These are phyloP conservation scores for Pseudocercospora vitis DNA, from an alignment of 2,329 filamentous ascomycete species.

Conservation along the genomic window DNA sequence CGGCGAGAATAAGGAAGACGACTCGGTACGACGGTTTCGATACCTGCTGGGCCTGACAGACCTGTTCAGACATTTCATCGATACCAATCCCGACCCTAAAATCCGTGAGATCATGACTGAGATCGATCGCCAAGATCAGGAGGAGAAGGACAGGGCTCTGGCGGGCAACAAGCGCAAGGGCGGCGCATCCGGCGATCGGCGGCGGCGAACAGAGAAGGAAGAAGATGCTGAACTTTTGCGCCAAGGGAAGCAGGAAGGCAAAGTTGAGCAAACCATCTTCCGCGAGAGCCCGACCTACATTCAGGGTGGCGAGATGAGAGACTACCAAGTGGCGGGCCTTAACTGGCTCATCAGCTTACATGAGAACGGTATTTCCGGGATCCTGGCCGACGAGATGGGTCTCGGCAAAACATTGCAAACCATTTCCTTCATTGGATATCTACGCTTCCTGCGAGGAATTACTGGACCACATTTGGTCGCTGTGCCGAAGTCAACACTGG, in stretches of 20 bases:
- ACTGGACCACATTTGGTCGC: slow-evolving; percentile 86
- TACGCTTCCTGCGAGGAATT: slow-evolving; percentile 86
- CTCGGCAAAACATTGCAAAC: slow-evolving; percentile 97
- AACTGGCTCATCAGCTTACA: slow-evolving; percentile 98
- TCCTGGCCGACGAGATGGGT: slow-evolving; percentile 97
- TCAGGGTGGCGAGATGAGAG: slow-evolving; percentile 80
- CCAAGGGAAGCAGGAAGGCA: slow-evolving; percentile 84
- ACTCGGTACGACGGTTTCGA: slow-evolving; percentile 88
- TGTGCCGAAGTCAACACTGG: slow-evolving; percentile 94
- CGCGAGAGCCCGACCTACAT: slow-evolving; percentile 91
- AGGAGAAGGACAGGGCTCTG: slow-evolving; percentile 61
- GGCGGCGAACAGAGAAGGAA: slow-evolving; percentile 90
- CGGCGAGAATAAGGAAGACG: slow-evolving; percentile 95
- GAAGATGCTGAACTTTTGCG: slow-evolving; percentile 86
- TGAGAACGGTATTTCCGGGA: slow-evolving; percentile 98
- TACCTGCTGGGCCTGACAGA: slow-evolving; percentile 95
- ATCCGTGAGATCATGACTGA: slow-evolving; percentile 92
- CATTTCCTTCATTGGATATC: slow-evolving; percentile 92
- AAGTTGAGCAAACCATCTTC: slow-evolving; percentile 79
- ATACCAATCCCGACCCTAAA: slow-evolving; percentile 91
- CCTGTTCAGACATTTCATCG: slow-evolving; percentile 97
- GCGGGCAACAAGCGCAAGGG: slow-evolving; percentile 78
- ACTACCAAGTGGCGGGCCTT: slow-evolving; percentile 92
- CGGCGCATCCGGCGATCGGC: slow-evolving; percentile 74
- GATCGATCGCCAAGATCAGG: slow-evolving; percentile 89